Evolutionary conservation across 2,329 filamentous ascomycete species (phyloP).

Genomic region (Sclerotinia sclerotiorum): DNA sequence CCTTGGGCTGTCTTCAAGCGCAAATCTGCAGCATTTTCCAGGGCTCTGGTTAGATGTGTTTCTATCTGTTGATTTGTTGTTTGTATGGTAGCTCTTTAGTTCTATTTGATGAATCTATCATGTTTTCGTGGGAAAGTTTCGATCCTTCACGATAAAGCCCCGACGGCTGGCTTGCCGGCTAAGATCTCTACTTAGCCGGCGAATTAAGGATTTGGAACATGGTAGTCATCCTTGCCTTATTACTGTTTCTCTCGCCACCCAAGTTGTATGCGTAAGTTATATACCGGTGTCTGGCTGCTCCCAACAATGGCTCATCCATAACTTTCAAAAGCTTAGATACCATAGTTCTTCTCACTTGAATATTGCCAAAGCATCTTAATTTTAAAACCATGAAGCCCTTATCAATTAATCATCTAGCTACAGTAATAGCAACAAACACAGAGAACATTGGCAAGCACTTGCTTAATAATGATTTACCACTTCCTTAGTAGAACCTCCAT

Average conservation of each 20-base stretch:
- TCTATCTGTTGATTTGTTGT: background rate
- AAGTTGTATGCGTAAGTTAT: background rate
- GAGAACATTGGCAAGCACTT: background rate
- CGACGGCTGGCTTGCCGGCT: background rate
- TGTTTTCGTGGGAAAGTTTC: no score
- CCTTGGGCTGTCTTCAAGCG: background rate
- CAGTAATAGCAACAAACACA: background rate
- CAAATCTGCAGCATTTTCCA: background rate
- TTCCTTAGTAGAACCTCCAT: background rate
- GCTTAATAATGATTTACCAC: background rate
- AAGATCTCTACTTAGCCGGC: background rate
- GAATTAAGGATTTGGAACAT: background rate
- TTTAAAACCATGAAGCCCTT: background rate
- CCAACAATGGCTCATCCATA: background rate
- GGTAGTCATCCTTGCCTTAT: background rate
- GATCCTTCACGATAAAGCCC: background rate
- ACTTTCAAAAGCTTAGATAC: background rate
- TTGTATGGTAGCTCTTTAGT: background rate
- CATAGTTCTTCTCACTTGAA: background rate
- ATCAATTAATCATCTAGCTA: background rate
- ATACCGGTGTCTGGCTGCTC: background rate
- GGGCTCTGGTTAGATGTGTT: background rate
- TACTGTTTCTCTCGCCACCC: background rate
- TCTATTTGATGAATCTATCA: background rate
- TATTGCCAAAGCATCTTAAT: background rate